Evolutionary conservation across 352 stramenopile species (phyloP).

Genomic region (Pythium pyrilobum): DNA sequence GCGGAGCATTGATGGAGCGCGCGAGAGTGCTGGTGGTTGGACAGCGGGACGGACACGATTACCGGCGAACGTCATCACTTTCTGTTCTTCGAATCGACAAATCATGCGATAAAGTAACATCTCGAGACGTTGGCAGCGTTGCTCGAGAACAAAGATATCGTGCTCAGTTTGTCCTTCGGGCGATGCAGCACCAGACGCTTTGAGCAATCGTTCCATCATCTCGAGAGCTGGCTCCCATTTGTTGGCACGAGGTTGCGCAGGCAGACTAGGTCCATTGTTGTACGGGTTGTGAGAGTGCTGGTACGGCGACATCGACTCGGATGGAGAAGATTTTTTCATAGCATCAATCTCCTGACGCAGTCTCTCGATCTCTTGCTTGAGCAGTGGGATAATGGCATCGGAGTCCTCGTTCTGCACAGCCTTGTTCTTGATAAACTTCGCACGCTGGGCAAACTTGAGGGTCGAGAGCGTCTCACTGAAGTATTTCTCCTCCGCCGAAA

Average conservation of each 20-base stretch:
- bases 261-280: conserved; percentile 23
- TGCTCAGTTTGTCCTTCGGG: conserved; percentile 32
- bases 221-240: conserved; percentile 75
- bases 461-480: conserved; percentile 85
- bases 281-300: conserved; percentile 15
- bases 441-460: conserved; percentile 83
- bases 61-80: conserved; percentile 53
- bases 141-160: conserved; percentile 34
- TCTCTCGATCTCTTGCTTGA: conserved; percentile 73
- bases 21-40: conserved; percentile 10
- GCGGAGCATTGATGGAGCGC: conserved; percentile 28
- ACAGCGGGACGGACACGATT: conserved; percentile 22
- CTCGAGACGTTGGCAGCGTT: conserved; percentile 65
- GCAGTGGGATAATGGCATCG: conserved; percentile 60
- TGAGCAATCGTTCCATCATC: conserved; percentile 71
- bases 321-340: conserved; percentile 15
- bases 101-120: conserved; percentile 86
- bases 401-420: conserved; percentile 83
- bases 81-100: conserved; percentile 81
- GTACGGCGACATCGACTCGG: background rate
- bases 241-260: conserved; percentile 33
- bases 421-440: conserved; percentile 89
- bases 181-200: conserved; percentile 46
- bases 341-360: conserved; percentile 56
- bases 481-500: conserved; percentile 77